Percentiles rank a stretch among this genome's conserved stretches.
Evolutionary conservation across 169 alveolate genomes (phyloP).

Genomic region (Cryptosporidium sp.): DNA sequence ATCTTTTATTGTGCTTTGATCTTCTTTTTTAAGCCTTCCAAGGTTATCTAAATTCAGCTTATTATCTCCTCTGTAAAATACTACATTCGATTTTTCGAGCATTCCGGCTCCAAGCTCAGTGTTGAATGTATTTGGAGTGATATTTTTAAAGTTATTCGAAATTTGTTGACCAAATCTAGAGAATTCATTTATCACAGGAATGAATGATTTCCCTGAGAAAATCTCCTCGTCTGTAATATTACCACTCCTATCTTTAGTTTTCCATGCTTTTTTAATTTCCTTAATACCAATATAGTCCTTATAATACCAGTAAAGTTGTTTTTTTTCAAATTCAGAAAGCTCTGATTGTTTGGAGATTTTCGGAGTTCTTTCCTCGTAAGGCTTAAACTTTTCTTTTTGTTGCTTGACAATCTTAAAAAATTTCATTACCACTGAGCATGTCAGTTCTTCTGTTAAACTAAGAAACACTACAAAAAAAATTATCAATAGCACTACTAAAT

Average conservation of each 20-base stretch:
- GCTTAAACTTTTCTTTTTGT: constrained; percentile 31
- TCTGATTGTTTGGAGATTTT: neutral
- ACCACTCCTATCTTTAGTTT: neutral
- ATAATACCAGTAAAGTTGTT: constrained; percentile 52
- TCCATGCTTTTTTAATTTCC: constrained; percentile 41
- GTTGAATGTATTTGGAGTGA: neutral
- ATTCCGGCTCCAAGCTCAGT: neutral
- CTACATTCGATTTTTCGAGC: neutral
- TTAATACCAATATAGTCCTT: constrained; percentile 26
- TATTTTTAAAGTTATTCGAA: neutral
- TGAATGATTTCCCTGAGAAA: constrained; percentile 3
- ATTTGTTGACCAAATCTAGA: constrained; percentile 6
- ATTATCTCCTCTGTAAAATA: constrained; percentile 11
- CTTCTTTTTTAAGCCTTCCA: neutral
- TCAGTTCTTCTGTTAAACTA: neutral
- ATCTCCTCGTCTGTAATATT: constrained; percentile 26
- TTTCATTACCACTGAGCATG: neutral
- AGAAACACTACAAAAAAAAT: neutral
- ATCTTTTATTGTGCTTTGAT: neutral
- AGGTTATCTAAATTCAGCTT: neutral
- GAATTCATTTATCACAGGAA: neutral
- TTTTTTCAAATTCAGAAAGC: constrained; percentile 2
- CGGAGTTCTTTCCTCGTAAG: constrained; percentile 59
- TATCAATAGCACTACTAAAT: neutral
- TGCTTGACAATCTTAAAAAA: neutral